Percentiles rank a stretch among this genome's conserved stretches.
Evolutionary conservation across 805 yeast species (phyloP).

Genomic region (Torulaspora delbrueckii): DNA sequence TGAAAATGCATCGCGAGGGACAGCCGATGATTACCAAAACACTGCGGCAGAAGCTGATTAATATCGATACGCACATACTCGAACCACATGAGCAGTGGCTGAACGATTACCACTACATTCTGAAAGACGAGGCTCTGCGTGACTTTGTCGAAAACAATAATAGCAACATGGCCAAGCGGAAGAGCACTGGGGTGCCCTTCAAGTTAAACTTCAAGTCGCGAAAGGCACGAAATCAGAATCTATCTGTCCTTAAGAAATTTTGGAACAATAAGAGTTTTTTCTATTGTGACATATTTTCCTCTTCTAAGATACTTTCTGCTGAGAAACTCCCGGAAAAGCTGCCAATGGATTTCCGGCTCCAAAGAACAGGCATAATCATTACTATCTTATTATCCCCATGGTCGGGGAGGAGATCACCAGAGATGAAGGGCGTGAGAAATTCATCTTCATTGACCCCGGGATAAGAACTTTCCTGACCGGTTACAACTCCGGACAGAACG

Average conservation of each 20-base stretch:
- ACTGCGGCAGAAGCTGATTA: neutral
- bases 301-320: neutral
- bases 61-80: neutral
- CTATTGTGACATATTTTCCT: neutral
- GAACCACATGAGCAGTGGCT: neutral
- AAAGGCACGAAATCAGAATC: neutral
- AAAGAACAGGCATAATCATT: neutral
- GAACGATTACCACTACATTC: neutral
- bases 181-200: neutral
- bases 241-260: neutral
- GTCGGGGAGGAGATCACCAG: neutral
- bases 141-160: neutral
- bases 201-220: neutral
- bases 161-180: neutral
- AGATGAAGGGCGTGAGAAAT: neutral
- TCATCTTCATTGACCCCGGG: neutral
- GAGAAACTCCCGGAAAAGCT: neutral
- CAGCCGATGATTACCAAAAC: neutral
- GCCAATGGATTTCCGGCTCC: no score
- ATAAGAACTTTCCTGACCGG: neutral
- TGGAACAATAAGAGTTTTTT: neutral
- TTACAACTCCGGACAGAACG: neutral
- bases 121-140: neutral
- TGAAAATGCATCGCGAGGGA: neutral
- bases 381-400: neutral